Evolutionary conservation across 768 basidiomycete species (phyloP).

Genomic region (Mycena kentingensis): DNA sequence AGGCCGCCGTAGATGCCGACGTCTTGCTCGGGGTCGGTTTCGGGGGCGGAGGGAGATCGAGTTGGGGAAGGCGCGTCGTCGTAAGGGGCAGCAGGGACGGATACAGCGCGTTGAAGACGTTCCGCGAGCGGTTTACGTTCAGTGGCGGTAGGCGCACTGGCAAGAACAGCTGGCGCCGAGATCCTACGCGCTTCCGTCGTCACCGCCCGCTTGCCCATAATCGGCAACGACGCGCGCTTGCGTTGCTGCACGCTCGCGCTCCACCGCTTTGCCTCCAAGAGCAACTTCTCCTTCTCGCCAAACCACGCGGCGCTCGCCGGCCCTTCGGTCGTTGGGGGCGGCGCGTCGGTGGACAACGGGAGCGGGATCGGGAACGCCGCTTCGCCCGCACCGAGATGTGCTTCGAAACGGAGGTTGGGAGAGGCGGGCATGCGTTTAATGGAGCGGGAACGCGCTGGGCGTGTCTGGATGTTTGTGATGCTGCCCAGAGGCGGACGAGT

Average conservation of each 20-base stretch:
- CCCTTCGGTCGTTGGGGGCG: too few species aligned
- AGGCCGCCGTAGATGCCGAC: neutral
- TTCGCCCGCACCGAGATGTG: neutral
- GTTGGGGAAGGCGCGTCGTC: neutral
- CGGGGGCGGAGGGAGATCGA: too few species aligned
- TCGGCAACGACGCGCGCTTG: neutral
- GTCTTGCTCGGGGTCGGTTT: too few species aligned
- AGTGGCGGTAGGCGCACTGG: too few species aligned
- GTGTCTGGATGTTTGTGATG: too few species aligned
- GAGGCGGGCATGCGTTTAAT: neutral
- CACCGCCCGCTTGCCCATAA: neutral
- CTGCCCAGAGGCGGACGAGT: too few species aligned
- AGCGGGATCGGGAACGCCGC: neutral
- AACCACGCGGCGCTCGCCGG: neutral
- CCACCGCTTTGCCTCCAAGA: neutral
- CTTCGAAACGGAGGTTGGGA: neutral
- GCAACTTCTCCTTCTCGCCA: neutral
- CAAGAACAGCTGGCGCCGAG: neutral
- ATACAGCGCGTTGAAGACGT: neutral
- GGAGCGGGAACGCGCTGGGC: too few species aligned
- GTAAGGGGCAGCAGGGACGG: neutral
- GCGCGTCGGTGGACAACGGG: too few species aligned
- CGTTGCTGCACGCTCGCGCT: neutral
- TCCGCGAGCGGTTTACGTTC: neutral
- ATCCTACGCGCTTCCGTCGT: neutral